phyloP scores from a whole-genome alignment of 73 alveolate genomes.

The Paramecium caudatum region DNA sequence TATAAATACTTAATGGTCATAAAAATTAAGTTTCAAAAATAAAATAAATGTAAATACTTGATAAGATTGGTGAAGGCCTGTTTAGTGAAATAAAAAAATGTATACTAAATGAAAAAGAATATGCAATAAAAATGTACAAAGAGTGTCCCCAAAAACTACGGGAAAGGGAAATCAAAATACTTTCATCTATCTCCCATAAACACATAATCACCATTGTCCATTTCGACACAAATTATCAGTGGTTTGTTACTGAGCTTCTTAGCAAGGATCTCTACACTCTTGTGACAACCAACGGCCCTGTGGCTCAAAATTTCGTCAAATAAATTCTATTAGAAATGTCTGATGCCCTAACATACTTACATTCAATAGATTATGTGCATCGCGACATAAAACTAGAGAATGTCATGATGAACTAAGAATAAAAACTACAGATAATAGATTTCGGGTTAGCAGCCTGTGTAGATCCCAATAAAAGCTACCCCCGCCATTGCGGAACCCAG shows the following conservation, averaged over 20 bases:
- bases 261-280: not conserved
- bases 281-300: not conserved
- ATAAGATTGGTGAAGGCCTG: slow-evolving; percentile 19
- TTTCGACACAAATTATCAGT: slow-evolving; percentile 5
- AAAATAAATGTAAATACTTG: slow-evolving; percentile 40
- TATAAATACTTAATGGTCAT: too few species aligned
- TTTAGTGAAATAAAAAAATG: slow-evolving; percentile 23
- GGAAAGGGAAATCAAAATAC: slow-evolving; percentile 37
- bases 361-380: slow-evolving; percentile 75
- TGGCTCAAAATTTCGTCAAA: not conserved
- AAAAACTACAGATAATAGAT: slow-evolving; percentile 39
- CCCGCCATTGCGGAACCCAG: slow-evolving; percentile 61
- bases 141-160: slow-evolving; percentile 37
- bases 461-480: slow-evolving; percentile 4
- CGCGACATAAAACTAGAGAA: slow-evolving; percentile 94
- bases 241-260: not conserved
- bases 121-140: slow-evolving; percentile 11
- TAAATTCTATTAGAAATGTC: slow-evolving; percentile 30
- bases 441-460: slow-evolving; percentile 68
- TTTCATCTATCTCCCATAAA: not conserved
- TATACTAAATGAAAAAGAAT: slow-evolving; percentile 9
- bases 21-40: too few species aligned
- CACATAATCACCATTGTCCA: slow-evolving; percentile 12
- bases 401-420: slow-evolving; percentile 71
- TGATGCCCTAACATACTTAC: slow-evolving; percentile 3